Percentiles rank a stretch among this genome's conserved stretches.
phyloP scores from a whole-genome alignment of 208 protist species.

The Herpetomonas muscarum region DNA sequence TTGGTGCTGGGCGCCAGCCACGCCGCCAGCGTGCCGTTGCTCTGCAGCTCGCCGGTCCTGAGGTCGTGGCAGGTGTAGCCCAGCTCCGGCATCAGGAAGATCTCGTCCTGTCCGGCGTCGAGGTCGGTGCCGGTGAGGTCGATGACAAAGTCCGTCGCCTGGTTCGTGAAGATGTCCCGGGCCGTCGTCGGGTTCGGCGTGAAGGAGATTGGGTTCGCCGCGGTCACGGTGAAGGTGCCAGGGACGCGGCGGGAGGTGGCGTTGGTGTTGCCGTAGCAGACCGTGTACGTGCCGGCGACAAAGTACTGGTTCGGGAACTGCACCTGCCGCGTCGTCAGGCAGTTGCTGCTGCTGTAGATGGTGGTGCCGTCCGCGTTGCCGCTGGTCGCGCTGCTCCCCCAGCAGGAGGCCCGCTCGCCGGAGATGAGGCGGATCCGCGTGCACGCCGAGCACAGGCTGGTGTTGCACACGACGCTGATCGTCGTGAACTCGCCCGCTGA shows the following conservation, averaged over 20 bases:
- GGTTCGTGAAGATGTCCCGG: conserved; percentile 64
- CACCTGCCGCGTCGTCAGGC: conserved; percentile 36
- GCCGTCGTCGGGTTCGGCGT: conserved; percentile 17
- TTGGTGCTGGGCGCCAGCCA: conserved; percentile 65
- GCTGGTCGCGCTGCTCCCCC: conserved; percentile 29
- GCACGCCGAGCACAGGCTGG: conserved; percentile 49
- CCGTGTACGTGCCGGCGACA: conserved; percentile 57
- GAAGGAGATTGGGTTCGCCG: conserved; percentile 65
- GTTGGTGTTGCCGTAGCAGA: conserved; percentile 62
- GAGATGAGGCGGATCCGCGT: conserved; percentile 56
- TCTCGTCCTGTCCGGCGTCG: conserved; percentile 29
- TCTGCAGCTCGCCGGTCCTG: conserved; percentile 41
- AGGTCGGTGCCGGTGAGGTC: conserved; percentile 64
- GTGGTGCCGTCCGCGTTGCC: background rate
- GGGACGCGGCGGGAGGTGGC: conserved; percentile 52
- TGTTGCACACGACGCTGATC: conserved; percentile 46
- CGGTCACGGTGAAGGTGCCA: conserved; percentile 40
- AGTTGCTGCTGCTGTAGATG: conserved; percentile 62
- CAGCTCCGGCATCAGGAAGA: conserved; percentile 68
- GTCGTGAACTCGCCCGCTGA: conserved; percentile 68
- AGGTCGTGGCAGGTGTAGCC: conserved; percentile 85
- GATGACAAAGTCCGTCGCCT: conserved; percentile 56
- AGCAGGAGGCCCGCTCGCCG: conserved; percentile 64
- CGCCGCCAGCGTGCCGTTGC: conserved; percentile 39
- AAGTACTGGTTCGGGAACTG: conserved; percentile 75